Evolutionary conservation across 2,329 filamentous ascomycete species (phyloP).

Genomic region (Aspergillus novoparasiticus): DNA sequence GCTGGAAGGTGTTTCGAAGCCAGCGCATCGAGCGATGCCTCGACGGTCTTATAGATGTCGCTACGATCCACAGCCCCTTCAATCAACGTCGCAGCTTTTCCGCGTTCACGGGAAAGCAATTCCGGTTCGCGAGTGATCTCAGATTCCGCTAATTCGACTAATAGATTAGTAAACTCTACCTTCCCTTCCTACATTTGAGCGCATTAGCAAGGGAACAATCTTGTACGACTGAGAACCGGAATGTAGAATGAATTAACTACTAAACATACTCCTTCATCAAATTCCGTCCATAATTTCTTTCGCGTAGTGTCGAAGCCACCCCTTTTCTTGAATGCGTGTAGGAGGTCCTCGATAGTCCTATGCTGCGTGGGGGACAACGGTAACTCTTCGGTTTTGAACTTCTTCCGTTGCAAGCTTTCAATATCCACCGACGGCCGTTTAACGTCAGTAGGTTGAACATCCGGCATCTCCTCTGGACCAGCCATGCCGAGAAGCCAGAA

Average conservation of each 20-base stretch:
- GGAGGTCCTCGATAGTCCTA: slow-evolving; percentile 60
- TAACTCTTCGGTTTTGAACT: slow-evolving; percentile 63
- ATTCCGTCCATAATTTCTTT: slow-evolving; percentile 63
- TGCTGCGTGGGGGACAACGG: slow-evolving; percentile 62
- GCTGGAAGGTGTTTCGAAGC: slow-evolving; percentile 57
- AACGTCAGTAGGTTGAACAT: slow-evolving; percentile 26
- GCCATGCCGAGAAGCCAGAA: slow-evolving; percentile 34
- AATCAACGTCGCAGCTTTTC: slow-evolving; percentile 64
- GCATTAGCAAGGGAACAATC: slow-evolving; percentile 12
- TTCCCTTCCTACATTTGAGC: slow-evolving; percentile 51
- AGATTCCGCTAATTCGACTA: slow-evolving; percentile 59
- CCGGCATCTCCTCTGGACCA: slow-evolving; percentile 34
- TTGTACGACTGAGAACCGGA: neutral
- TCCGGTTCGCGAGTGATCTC: slow-evolving; percentile 66
- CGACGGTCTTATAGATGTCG: slow-evolving; percentile 62
- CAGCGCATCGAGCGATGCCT: slow-evolving; percentile 56
- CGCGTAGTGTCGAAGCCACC: slow-evolving; percentile 65
- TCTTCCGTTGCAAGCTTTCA: slow-evolving; percentile 44
- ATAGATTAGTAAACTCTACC: slow-evolving; percentile 51
- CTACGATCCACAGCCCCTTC: slow-evolving; percentile 66
- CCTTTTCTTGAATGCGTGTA: slow-evolving; percentile 68
- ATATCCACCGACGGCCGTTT: slow-evolving; percentile 37
- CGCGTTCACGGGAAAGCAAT: slow-evolving; percentile 62
- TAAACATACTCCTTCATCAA: slow-evolving; percentile 54
- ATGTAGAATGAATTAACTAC: slow-evolving; percentile 5